phyloP scores from a whole-genome alignment of 2,329 filamentous ascomycete species.

The Cercospora zeae-maydis region DNA sequence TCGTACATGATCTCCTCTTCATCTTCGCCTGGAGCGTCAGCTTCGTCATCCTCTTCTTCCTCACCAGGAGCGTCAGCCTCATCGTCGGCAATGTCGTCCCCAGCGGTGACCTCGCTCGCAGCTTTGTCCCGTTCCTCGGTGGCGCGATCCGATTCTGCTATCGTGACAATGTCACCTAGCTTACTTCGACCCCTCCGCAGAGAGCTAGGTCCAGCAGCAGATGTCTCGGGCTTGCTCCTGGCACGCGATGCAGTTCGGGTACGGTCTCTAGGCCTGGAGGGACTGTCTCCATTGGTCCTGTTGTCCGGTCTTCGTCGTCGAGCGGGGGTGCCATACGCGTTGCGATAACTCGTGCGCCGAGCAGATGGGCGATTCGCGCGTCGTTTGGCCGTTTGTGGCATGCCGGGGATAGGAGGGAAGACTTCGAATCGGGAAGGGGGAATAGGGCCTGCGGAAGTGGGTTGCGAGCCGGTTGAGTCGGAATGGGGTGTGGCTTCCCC shows the following conservation, averaged over 20 bases:
- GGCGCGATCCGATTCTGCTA: constrained; percentile 23
- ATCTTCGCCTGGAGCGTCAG: constrained; percentile 26
- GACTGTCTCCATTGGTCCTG: constrained; percentile 12
- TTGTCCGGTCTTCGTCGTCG: constrained; percentile 19
- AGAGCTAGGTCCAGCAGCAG: constrained; percentile 17
- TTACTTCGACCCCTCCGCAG: constrained; percentile 43
- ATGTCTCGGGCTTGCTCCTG: constrained; percentile 6
- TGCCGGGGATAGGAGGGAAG: constrained; percentile 64
- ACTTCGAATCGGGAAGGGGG: constrained; percentile 72
- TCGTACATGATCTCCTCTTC: constrained; percentile 33
- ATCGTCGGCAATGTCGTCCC: constrained; percentile 26
- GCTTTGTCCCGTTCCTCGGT: constrained; percentile 25
- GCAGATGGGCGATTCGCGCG: constrained; percentile 33
- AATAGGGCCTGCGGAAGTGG: constrained; percentile 47
- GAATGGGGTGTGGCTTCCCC: constrained; percentile 26
- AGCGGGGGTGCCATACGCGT: constrained; percentile 27
- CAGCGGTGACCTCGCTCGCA: constrained; percentile 22
- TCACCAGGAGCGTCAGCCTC: constrained; percentile 24
- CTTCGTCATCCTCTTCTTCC: constrained; percentile 29
- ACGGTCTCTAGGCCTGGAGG: constrained; percentile 7
- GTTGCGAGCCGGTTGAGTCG: constrained; percentile 27
- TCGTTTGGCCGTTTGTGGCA: constrained; percentile 34
- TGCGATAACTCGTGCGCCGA: constrained; percentile 27
- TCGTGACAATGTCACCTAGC: constrained; percentile 39
- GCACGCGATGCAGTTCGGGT: background rate